Percentiles rank a stretch among this genome's conserved stretches.
Evolutionary conservation across 2,329 filamentous ascomycete species (phyloP).

Genomic region (Fusarium avenaceum): DNA sequence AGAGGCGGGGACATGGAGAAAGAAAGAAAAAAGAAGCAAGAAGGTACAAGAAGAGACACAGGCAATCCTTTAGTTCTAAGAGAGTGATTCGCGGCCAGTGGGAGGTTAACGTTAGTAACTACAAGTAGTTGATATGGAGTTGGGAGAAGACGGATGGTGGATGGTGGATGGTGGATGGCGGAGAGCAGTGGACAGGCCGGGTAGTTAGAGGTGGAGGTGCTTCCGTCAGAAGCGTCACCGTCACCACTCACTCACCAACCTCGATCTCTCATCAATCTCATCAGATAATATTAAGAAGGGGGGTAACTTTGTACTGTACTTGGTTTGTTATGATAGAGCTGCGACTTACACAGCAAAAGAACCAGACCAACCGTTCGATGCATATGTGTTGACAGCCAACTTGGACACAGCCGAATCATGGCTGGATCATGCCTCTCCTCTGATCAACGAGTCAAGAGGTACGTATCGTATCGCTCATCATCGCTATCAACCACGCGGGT

Average conservation of each 20-base stretch:
- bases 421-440: constrained; percentile 21
- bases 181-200: constrained; percentile 43
- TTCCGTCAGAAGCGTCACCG: constrained; percentile 43
- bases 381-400: constrained; percentile 6
- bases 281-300: background rate
- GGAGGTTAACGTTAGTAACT: constrained; percentile 15
- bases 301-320: background rate
- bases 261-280: background rate
- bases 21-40: constrained; percentile 1
- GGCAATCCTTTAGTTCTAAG: constrained; percentile 28
- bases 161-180: constrained; percentile 35
- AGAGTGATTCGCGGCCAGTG: constrained; percentile 35
- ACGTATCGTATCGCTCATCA: constrained; percentile 25
- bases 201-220: constrained; percentile 44
- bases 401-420: constrained; percentile 31
- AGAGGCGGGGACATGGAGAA: background rate
- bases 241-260: constrained; percentile 42
- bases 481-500: constrained; percentile 44
- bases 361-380: constrained; percentile 2
- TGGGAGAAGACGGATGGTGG: constrained; percentile 34
- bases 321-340: background rate
- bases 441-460: constrained; percentile 12
- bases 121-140: constrained; percentile 5
- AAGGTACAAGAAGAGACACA: constrained; percentile 13
- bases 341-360: background rate